Base-by-base conservation (phyloP, 495 filamentous ascomycete species). In the Penicillium pancosmium region DNA sequence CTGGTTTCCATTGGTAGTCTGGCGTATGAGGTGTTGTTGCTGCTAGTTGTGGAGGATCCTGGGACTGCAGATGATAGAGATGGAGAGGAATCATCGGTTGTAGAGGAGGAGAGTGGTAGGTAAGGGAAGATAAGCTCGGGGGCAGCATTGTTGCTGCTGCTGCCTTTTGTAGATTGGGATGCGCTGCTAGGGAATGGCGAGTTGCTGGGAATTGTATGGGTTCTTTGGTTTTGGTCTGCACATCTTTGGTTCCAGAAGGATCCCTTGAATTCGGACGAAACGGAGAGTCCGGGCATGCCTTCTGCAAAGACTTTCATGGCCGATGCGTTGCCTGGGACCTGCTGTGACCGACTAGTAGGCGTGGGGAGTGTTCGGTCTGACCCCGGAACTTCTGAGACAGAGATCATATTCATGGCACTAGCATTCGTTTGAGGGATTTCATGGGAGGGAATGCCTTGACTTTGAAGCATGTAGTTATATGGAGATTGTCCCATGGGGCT, bases 321-420 rank as follows among this genome's bases (percentile, higher is more conserved):
- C 18, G 55, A 12, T 13, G 15, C 10, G 27, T 46, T 56, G 57
- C 11, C 43, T 62, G 3, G 59, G 25, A 56, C 25, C 47, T 64
- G 59, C 15, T 64, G 64, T 55, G 50, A 59, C 25, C 67, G 65
- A 12, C 63, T 64, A 5, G 68, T 69, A 50, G 75, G 59, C 2
- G 63, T 75, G 13, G 78, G 79, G 15, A 80, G 64, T 12, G 63
- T 79, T 33, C 79, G 69, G 53, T 74, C 71, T 48, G 61, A 43
- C 3, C 64, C 68, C 40, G 69, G 59, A 7, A 35, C 40, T 2
- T 76, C 67, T 11, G 69, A 61, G 10, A 71, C 27, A 9, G 27
- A 31, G 8, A 31, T 60, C 44, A 46, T 35, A 19, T 59, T 54
- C 51, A 72, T 61, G 9, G 63, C 56, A 8, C 62, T 55, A 10